phyloP scores from a whole-genome alignment of 371 early-diverging fungal species.

The Dinochytrium kinnereticum region DNA sequence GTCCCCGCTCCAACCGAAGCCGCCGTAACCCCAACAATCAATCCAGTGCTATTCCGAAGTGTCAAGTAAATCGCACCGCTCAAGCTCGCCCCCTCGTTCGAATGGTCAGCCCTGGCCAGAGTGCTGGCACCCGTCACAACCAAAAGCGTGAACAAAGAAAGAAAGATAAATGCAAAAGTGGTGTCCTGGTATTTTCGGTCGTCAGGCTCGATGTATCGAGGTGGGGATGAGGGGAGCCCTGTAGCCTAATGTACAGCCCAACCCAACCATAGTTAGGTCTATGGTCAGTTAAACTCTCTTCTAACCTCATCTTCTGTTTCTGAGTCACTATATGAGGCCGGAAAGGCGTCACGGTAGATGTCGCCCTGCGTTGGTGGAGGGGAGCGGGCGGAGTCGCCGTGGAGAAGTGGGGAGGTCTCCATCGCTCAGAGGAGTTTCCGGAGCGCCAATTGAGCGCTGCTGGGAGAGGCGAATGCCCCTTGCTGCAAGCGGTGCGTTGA shows the following conservation, averaged over 20 bases:
- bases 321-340: slow-evolving; percentile 10
- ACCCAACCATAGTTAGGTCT: neutral
- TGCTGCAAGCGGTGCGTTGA: too few species aligned
- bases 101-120: slow-evolving; percentile 23
- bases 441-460: too few species aligned
- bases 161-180: slow-evolving; percentile 25
- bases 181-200: slow-evolving; percentile 27
- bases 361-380: neutral
- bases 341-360: slow-evolving; percentile 10
- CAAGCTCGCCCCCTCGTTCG: slow-evolving; percentile 19
- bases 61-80: slow-evolving; percentile 26
- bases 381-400: neutral
- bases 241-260: neutral
- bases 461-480: too few species aligned
- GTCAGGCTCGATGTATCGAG: slow-evolving; percentile 12
- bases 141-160: slow-evolving; percentile 10
- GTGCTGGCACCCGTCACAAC: slow-evolving; percentile 29
- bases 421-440: too few species aligned
- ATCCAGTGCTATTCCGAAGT: slow-evolving; percentile 17
- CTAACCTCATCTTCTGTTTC: slow-evolving; percentile 18
- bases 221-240: slow-evolving; percentile 8
- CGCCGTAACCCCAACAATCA: slow-evolving; percentile 23
- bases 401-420: slow-evolving; percentile 1
- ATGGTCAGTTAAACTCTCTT: neutral
- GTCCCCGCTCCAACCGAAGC: slow-evolving; percentile 29